Percentiles rank a stretch among this genome's conserved stretches.
These are phyloP conservation scores for Mycena latifolia DNA, from an alignment of 768 basidiomycete species.

Conservation along the genomic window DNA sequence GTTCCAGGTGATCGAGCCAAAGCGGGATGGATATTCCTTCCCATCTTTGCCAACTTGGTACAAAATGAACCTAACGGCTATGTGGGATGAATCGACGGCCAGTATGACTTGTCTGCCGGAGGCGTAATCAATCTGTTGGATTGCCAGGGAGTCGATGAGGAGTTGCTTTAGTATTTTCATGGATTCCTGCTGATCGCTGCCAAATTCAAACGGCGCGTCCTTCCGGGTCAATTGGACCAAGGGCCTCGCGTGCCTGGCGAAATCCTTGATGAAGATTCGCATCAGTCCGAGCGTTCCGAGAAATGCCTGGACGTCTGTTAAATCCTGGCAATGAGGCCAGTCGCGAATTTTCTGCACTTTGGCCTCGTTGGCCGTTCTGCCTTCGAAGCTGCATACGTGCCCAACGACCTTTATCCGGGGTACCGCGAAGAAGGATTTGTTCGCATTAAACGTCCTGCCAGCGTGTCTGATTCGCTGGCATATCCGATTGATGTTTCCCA, in stretches of 20 bases:
- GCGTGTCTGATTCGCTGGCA: conserved; percentile 44
- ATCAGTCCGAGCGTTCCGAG: no score
- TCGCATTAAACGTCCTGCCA: no score
- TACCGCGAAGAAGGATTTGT: no score
- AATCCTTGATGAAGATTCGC: no score
- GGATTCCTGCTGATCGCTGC: neutral
- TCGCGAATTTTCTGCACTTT: no score
- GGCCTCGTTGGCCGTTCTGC: conserved; percentile 43
- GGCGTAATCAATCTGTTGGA: neutral
- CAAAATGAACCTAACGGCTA: neutral
- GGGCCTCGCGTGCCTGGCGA: neutral
- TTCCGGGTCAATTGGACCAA: neutral
- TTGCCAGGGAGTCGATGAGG: neutral
- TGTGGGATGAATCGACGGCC: neutral
- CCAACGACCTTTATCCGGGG: no score
- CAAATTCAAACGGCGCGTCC: neutral
- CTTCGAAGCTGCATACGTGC: no score
- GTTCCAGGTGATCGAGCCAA: conserved; percentile 34
- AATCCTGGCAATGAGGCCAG: no score
- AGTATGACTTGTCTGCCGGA: neutral
- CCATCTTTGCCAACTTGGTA: neutral
- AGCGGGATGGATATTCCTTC: no score
- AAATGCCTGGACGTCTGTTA: no score
- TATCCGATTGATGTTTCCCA: conserved; percentile 45
- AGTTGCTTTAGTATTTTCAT: neutral